Conservation (phyloP, 2,329 filamentous ascomycete genomes). For the Clarireedia sp. region DNA sequence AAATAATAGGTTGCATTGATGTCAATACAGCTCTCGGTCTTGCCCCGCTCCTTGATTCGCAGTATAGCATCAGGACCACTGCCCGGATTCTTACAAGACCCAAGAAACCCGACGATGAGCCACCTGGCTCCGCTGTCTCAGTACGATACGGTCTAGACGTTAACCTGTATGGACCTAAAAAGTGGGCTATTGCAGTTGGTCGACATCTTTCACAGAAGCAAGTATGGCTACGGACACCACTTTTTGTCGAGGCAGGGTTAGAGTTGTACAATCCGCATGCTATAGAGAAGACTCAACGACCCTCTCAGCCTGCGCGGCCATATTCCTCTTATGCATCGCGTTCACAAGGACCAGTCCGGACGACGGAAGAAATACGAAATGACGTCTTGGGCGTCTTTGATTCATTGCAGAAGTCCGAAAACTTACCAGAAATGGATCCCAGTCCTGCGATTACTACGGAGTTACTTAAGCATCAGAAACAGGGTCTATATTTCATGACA, state of each 20-base stretch:
- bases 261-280: conserved; percentile 70
- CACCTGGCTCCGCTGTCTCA: conserved; percentile 54
- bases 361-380: conserved; percentile 76
- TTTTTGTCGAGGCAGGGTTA: conserved; percentile 58
- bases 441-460: conserved; percentile 53
- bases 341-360: conserved; percentile 40
- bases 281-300: conserved; percentile 21
- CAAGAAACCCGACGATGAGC: conserved; percentile 51
- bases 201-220: conserved; percentile 57
- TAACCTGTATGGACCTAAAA: conserved; percentile 71
- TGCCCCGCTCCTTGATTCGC: conserved; percentile 62
- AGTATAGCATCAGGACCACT: conserved; percentile 55
- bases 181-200: conserved; percentile 57
- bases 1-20: conserved; percentile 72
- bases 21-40: conserved; percentile 57
- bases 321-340: conserved; percentile 31
- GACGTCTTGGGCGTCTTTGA: conserved; percentile 87
- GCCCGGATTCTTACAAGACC: conserved; percentile 62
- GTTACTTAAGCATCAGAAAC: conserved; percentile 79
- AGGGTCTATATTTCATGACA: conserved; percentile 81
- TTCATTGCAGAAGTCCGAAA: conserved; percentile 65
- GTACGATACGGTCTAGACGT: conserved; percentile 57
- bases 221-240: conserved; percentile 59
- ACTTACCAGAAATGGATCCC: conserved; percentile 66
- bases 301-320: conserved; percentile 21